A percentile compares a stretch with the other conserved stretches of the same genome.
Conservation (phyloP, 495 filamentous ascomycete species). For the Podospora conica region DNA sequence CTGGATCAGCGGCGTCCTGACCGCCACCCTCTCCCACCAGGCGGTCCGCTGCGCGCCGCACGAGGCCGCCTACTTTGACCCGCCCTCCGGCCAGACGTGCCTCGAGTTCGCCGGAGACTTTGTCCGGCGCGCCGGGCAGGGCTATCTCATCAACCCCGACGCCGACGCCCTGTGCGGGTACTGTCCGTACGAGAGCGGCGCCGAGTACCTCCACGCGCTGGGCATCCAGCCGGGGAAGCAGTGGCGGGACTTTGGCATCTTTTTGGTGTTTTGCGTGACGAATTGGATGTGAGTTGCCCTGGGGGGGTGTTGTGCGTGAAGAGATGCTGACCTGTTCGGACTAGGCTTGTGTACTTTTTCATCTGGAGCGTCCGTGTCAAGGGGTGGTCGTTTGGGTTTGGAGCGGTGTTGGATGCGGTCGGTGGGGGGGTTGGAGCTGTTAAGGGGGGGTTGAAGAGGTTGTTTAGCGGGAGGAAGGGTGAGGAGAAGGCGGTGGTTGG, state of each 20-base stretch:
- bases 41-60: slow-evolving; percentile 49
- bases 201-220: slow-evolving; percentile 61
- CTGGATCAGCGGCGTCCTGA: slow-evolving; percentile 69
- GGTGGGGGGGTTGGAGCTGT: slow-evolving; percentile 6
- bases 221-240: slow-evolving; percentile 57
- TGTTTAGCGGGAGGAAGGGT: slow-evolving; percentile 4
- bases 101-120: slow-evolving; percentile 53
- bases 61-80: slow-evolving; percentile 62
- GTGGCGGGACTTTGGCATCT: slow-evolving; percentile 75
- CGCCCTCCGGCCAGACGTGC: slow-evolving; percentile 60
- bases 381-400: slow-evolving; percentile 68
- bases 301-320: neutral
- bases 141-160: slow-evolving; percentile 54
- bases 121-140: slow-evolving; percentile 36
- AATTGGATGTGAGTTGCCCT: slow-evolving; percentile 53
- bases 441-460: slow-evolving; percentile 10
- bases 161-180: slow-evolving; percentile 61
- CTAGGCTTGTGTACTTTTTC: slow-evolving; percentile 71
- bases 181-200: slow-evolving; percentile 60
- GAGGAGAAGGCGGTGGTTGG: neutral
- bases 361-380: slow-evolving; percentile 69
- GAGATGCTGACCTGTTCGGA: neutral
- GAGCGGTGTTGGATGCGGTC: slow-evolving; percentile 18
- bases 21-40: slow-evolving; percentile 49
- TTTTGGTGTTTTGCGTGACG: slow-evolving; percentile 66